A percentile compares a stretch with the other conserved stretches of the same genome.
These are phyloP conservation scores for Botrytis porri DNA, from an alignment of 2,329 filamentous ascomycete genomes.

Conservation along the genomic window DNA sequence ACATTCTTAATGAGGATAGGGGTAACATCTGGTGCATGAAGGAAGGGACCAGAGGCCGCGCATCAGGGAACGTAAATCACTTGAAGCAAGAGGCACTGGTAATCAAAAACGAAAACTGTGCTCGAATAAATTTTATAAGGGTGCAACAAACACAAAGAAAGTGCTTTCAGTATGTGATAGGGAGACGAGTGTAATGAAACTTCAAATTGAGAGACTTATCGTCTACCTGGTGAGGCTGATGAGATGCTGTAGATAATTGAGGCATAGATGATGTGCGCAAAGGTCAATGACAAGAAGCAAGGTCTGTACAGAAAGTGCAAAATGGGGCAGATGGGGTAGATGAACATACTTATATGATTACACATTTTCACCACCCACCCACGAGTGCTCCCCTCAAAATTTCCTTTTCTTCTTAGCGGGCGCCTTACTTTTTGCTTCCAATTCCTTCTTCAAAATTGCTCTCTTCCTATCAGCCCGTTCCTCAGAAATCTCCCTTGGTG, in stretches of 20 bases:
- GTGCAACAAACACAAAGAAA: not conserved
- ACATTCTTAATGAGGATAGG: not conserved
- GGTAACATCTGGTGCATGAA: not conserved
- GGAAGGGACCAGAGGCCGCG: not conserved
- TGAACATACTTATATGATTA: slow-evolving; percentile 8
- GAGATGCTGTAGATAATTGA: not conserved
- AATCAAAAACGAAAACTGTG: not conserved
- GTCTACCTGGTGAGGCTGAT: not conserved
- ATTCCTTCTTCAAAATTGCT: slow-evolving; percentile 32
- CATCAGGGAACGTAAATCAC: not conserved
- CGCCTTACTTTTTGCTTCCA: slow-evolving; percentile 36
- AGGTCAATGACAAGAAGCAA: not conserved
- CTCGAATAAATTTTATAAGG: not conserved
- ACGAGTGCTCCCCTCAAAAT: slow-evolving; percentile 30
- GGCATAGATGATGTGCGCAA: not conserved
- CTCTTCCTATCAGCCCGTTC: slow-evolving; percentile 38
- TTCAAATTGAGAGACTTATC: not conserved
- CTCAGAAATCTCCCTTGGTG: slow-evolving; percentile 32
- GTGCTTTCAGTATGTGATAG: not conserved
- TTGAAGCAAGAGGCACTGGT: not conserved
- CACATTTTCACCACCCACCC: not conserved
- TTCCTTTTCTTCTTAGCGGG: slow-evolving; percentile 39
- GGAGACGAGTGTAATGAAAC: not conserved
- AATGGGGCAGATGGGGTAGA: not conserved
- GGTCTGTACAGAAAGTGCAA: not conserved